A percentile compares a stretch with the other conserved stretches of the same genome.
Evolutionary conservation across 768 basidiomycete species (phyloP).

Genomic region (Lactarius quietus): DNA sequence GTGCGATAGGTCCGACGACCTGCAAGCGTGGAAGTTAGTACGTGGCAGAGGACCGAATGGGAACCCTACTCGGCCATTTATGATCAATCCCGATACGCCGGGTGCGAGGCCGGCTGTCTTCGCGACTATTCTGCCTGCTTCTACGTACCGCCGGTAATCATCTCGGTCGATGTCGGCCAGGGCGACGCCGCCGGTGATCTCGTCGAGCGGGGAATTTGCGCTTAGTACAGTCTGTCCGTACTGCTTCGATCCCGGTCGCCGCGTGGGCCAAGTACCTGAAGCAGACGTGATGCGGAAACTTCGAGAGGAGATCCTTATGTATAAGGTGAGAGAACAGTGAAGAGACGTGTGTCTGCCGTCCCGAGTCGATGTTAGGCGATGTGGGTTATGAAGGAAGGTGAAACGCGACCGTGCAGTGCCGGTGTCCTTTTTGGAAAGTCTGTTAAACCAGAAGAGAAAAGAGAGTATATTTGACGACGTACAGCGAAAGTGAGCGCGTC

Average conservation of each 20-base stretch:
- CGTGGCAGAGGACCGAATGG: background rate
- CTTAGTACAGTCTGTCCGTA: slow-evolving; percentile 41
- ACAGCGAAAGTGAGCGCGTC: slow-evolving; percentile 69
- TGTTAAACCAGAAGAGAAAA: slow-evolving; percentile 9
- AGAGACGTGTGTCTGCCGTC: slow-evolving; percentile 36
- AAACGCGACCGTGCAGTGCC: slow-evolving; percentile 50
- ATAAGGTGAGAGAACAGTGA: slow-evolving; percentile 51
- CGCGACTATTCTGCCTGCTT: slow-evolving; percentile 45
- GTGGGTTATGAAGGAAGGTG: slow-evolving; percentile 77
- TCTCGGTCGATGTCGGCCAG: slow-evolving; percentile 35
- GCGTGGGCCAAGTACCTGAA: slow-evolving; percentile 38
- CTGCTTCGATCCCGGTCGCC: slow-evolving; percentile 17
- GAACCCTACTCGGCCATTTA: slow-evolving; percentile 78
- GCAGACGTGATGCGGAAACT: slow-evolving; percentile 39
- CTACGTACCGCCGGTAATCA: slow-evolving; percentile 43
- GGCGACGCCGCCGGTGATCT: slow-evolving; percentile 36
- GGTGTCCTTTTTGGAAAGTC: slow-evolving; percentile 35
- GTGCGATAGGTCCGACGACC: slow-evolving; percentile 72
- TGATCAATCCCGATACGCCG: slow-evolving; percentile 59
- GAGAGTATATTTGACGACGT: slow-evolving; percentile 26
- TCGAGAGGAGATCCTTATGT: slow-evolving; percentile 38
- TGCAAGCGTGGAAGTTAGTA: slow-evolving; percentile 33
- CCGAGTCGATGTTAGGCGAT: slow-evolving; percentile 22
- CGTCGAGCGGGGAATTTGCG: slow-evolving; percentile 32
- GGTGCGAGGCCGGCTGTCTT: slow-evolving; percentile 55